These are phyloP conservation scores for Fusarium metavorans DNA, from an alignment of 2,329 filamentous ascomycete species.

Conservation along the genomic window DNA sequence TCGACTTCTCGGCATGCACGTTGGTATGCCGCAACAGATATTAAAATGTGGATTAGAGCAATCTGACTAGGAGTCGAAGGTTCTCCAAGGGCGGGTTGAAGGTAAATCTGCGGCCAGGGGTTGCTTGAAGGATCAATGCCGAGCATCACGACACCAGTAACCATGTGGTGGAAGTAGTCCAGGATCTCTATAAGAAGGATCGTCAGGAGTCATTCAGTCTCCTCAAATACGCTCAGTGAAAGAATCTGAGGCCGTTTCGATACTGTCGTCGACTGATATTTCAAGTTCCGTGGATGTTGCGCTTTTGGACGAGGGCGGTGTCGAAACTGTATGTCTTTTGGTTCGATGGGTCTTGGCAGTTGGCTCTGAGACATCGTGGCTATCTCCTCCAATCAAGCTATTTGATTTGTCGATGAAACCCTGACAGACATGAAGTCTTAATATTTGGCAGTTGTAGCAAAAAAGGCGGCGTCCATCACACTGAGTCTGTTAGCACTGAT, in stretches of 20 bases:
- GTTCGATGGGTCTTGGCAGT: not conserved
- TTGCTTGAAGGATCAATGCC: not conserved
- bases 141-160: not conserved
- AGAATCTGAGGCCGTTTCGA: not conserved
- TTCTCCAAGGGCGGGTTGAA: not conserved
- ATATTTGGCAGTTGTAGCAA: not conserved
- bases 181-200: not conserved
- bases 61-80: not conserved
- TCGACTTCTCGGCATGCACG: not conserved
- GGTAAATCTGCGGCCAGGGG: not conserved
- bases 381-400: not conserved
- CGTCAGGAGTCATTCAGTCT: too few species aligned
- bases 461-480: not conserved
- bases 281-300: not conserved
- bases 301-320: not conserved
- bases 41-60: not conserved
- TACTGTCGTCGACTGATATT: not conserved
- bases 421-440: not conserved
- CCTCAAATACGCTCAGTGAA: not conserved
- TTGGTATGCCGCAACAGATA: not conserved
- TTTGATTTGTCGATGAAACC: not conserved
- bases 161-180: not conserved
- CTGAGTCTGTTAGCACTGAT: not conserved
- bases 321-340: not conserved
- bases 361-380: not conserved